Evolutionary conservation across 2,329 filamentous ascomycete genomes (phyloP), one percentile per base, ranked within the genome.

Genomic region (Fusarium musae): DNA sequence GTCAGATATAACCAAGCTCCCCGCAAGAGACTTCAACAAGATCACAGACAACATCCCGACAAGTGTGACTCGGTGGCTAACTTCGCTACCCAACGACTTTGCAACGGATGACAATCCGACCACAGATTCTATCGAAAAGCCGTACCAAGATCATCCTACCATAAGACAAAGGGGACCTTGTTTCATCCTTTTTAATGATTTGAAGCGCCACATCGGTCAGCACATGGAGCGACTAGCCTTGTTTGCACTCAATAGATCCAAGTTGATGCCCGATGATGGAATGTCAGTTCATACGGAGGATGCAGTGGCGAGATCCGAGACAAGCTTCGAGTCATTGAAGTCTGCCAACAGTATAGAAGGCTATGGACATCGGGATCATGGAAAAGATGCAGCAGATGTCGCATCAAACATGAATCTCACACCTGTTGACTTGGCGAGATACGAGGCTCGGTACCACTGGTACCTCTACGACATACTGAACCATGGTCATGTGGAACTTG

Each of bases 371-470:
- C n/a, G 4, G n/a, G 13, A 15, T 10, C n/a, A 42, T 42, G 13
- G 1, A n/a, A 8, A 16, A 9, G n/a, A 42, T 16, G 40, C 7
- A 16, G 40, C 4, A 21, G n/a, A 15, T 23, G 4, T 16, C 21
- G n/a, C 40, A 16, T 42, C 9, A 10, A 42, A 4, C 9, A n/a
- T 10, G 15, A 23, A 42, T 42, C 9, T 42, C n/a, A 42, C 40
- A 16, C 9, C 0, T 23, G 9, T 10, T n/a, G 13, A 23, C 13
- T 7, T 42, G 40, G n/a, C 13, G 0, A 10, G 0, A 23, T 42
- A 42, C 21, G 40, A n/a, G 21, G 21, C 40, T 42, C 9, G 6
- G 40, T 42, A 42, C 21, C 0, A 16, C 5, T 5, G n/a, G n/a
- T n/a, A n/a, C n/a, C n/a, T n/a, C n/a, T n/a, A n/a, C n/a, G n/a